A percentile compares a stretch with the other conserved stretches of the same genome.
phyloP scores from a whole-genome alignment of 257 asterid genomes.

The Schizonepeta tenuifolia region DNA sequence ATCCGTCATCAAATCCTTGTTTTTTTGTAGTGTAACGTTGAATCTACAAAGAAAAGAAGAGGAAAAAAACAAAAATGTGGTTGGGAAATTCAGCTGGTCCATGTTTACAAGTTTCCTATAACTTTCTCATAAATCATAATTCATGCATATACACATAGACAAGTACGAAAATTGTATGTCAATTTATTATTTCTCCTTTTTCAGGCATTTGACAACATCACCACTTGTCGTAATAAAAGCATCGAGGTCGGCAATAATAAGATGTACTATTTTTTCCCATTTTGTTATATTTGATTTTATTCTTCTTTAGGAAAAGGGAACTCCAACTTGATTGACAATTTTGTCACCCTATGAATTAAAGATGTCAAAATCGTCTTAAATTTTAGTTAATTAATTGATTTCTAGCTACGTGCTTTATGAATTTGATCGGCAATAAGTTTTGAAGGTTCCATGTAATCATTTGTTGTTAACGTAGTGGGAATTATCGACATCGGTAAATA shows the following conservation, averaged over 20 bases:
- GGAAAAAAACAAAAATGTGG: neutral
- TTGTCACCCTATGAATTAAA: slow-evolving; percentile 23
- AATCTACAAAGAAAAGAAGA: neutral
- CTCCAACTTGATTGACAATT: slow-evolving; percentile 35
- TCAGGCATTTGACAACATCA: neutral
- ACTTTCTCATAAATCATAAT: neutral
- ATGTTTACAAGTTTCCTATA: slow-evolving; percentile 4
- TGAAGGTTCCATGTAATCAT: slow-evolving; percentile 10
- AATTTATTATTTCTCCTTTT: neutral
- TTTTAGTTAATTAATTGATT: neutral
- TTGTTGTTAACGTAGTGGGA: slow-evolving; percentile 18
- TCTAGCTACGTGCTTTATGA: slow-evolving; percentile 20
- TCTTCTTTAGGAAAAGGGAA: slow-evolving; percentile 17
- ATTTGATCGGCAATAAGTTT: slow-evolving; percentile 19
- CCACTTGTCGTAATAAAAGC: neutral
- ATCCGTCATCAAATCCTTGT: too few relatives aligned
- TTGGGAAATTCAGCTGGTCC: neutral
- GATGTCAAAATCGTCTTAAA: slow-evolving; percentile 27
- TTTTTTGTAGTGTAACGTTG: too few relatives aligned
- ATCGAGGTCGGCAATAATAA: slow-evolving; percentile 33
- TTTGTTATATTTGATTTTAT: neutral
- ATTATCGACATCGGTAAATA: slow-evolving; percentile 21
- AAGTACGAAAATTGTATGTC: neutral
- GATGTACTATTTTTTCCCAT: neutral
- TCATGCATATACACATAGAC: neutral